phyloP scores from a whole-genome alignment of 2,329 filamentous ascomycete genomes.

The Phyllosticta ampelicida region DNA sequence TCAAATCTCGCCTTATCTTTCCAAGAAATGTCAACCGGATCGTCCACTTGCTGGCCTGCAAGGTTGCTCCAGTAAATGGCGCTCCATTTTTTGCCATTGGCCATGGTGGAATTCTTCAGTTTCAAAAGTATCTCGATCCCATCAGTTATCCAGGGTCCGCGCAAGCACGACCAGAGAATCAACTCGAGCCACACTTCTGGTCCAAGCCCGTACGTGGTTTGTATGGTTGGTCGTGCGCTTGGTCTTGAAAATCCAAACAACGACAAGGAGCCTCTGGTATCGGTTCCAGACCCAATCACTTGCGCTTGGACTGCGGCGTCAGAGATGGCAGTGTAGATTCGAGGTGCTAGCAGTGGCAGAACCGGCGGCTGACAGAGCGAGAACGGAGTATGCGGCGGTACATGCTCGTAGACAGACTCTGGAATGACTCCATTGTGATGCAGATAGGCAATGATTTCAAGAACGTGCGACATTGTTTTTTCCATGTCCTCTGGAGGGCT shows the following conservation, averaged over 20 bases:
- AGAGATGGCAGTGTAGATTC: conserved; percentile 39
- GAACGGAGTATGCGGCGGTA: conserved; percentile 22
- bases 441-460: conserved; percentile 38
- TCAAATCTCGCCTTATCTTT: background rate
- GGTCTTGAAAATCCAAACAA: conserved; percentile 35
- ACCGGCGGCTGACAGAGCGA: conserved; percentile 38
- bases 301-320: conserved; percentile 39
- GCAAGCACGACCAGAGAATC: conserved; percentile 41
- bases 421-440: conserved; percentile 39
- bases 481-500: conserved; percentile 13
- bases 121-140: conserved; percentile 30
- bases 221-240: conserved; percentile 31
- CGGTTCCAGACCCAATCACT: conserved; percentile 18
- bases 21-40: background rate
- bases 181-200: conserved; percentile 42
- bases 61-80: conserved; percentile 33
- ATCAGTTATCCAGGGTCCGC: conserved; percentile 36
- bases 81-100: conserved; percentile 15
- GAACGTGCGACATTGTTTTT: conserved; percentile 31
- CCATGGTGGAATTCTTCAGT: conserved; percentile 14
- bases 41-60: background rate
- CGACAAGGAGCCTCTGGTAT: conserved; percentile 25
- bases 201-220: conserved; percentile 27
- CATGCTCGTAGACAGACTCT: conserved; percentile 33
- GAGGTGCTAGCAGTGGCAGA: conserved; percentile 36